These are phyloP conservation scores for Apiospora saccharicola DNA, from an alignment of 2,329 filamentous ascomycete species.

Conservation along the genomic window DNA sequence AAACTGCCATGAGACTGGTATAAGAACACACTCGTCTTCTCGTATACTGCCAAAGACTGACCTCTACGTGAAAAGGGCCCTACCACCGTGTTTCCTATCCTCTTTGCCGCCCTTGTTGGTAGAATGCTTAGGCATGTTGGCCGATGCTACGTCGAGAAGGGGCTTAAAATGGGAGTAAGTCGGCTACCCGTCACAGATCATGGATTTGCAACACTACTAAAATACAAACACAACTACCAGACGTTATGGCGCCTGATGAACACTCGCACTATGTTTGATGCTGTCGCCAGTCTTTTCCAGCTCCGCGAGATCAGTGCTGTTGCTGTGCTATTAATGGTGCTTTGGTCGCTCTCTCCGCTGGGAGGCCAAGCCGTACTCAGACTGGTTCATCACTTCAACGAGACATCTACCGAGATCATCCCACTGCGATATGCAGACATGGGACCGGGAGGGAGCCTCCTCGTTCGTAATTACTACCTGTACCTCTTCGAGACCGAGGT, in stretches of 20 bases:
- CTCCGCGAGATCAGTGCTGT: background rate
- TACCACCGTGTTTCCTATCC: background rate
- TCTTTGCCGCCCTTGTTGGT: background rate
- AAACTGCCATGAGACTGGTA: slow-evolving; percentile 3
- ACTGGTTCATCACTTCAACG: background rate
- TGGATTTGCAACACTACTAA: background rate
- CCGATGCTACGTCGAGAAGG: background rate
- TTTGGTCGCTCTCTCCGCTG: background rate
- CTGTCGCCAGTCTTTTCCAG: background rate
- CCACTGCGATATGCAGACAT: background rate
- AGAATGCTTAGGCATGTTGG: background rate
- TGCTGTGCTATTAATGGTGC: background rate
- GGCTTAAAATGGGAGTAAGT: background rate
- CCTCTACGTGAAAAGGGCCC: background rate
- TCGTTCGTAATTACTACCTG: background rate
- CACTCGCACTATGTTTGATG: background rate
- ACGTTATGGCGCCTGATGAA: background rate
- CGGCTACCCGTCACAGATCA: background rate
- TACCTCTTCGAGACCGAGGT: background rate
- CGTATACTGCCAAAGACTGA: background rate
- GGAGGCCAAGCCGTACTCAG: background rate
- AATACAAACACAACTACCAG: background rate
- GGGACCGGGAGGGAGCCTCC: background rate
- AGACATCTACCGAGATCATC: background rate
- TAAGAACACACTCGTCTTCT: background rate